Percentiles rank a stretch among this genome's conserved stretches.
Conservation (phyloP, 176 grass and related monocot species). For the Tillandsia fasciculata region DNA sequence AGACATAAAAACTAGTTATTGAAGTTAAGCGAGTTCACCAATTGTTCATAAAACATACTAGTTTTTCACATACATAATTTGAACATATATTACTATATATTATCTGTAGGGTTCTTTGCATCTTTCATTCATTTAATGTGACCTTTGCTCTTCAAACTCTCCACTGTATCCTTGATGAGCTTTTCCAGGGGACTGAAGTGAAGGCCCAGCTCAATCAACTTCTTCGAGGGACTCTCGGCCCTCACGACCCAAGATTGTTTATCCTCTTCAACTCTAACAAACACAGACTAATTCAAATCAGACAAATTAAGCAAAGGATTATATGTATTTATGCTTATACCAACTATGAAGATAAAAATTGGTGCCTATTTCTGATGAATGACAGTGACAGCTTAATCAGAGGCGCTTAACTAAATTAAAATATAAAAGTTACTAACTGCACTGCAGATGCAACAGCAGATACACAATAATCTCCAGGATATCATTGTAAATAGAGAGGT, state of each 20-base stretch:
- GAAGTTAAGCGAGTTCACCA: no score
- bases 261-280: constrained; percentile 29
- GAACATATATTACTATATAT: background rate
- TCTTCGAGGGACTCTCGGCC: constrained; percentile 31
- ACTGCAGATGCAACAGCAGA: no score
- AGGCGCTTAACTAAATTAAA: constrained; percentile 1
- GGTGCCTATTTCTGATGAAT: background rate
- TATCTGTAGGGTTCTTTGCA: background rate
- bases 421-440: background rate
- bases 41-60: background rate
- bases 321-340: no score
- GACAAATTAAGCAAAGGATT: no score
- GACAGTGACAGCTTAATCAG: background rate
- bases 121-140: constrained; percentile 12
- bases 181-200: constrained; percentile 28
- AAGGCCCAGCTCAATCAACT: constrained; percentile 42
- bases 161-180: constrained; percentile 33
- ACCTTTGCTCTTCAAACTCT: constrained; percentile 39
- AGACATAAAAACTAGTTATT: no score
- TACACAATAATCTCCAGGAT: background rate
- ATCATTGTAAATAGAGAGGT: no score
- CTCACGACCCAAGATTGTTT: constrained; percentile 41
- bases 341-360: no score
- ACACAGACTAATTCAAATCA: background rate
- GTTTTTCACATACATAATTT: background rate